These are phyloP conservation scores for Taxawa tesnikishii DNA, from an alignment of 2,329 filamentous ascomycete species.

Conservation along the genomic window DNA sequence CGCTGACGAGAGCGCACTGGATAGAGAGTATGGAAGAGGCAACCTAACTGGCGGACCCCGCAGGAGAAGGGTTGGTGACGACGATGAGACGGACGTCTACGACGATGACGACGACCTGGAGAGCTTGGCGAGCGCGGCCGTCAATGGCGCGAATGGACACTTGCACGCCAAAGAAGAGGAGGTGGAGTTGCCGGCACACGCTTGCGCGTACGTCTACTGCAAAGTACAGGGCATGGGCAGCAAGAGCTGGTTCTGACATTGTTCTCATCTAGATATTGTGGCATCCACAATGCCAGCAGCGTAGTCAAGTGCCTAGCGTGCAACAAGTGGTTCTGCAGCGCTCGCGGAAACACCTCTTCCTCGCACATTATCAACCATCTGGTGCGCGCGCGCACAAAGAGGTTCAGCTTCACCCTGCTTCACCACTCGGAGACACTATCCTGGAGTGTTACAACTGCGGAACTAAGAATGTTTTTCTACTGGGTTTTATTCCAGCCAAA, in stretches of 20 bases:
- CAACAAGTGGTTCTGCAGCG: slow-evolving; percentile 98
- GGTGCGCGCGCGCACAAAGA: slow-evolving; percentile 97
- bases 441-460: slow-evolving; percentile 99
- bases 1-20: slow-evolving; percentile 66
- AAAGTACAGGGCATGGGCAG: slow-evolving; percentile 4
- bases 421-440: slow-evolving; percentile 86
- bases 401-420: slow-evolving; percentile 89
- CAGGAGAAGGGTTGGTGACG: slow-evolving; percentile 69
- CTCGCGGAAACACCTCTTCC: slow-evolving; percentile 88
- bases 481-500: slow-evolving; percentile 96
- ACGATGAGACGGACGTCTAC: slow-evolving; percentile 72
- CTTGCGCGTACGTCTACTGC: slow-evolving; percentile 66
- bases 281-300: slow-evolving; percentile 87
- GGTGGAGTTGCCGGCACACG: slow-evolving; percentile 75
- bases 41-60: slow-evolving; percentile 49
- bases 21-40: slow-evolving; percentile 43
- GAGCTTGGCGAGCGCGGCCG: slow-evolving; percentile 66
- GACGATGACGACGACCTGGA: slow-evolving; percentile 62
- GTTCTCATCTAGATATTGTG: slow-evolving; percentile 61
- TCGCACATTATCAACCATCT: slow-evolving; percentile 98
- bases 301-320: slow-evolving; percentile 95
- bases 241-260: slow-evolving; percentile 5
- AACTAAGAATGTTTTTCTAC: slow-evolving; percentile 96
- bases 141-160: slow-evolving; percentile 59
- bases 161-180: slow-evolving; percentile 63